A percentile compares a stretch with the other conserved stretches of the same genome.
Evolutionary conservation across 331 rosid genomes (phyloP).

Genomic region (Spiraea crenata): DNA sequence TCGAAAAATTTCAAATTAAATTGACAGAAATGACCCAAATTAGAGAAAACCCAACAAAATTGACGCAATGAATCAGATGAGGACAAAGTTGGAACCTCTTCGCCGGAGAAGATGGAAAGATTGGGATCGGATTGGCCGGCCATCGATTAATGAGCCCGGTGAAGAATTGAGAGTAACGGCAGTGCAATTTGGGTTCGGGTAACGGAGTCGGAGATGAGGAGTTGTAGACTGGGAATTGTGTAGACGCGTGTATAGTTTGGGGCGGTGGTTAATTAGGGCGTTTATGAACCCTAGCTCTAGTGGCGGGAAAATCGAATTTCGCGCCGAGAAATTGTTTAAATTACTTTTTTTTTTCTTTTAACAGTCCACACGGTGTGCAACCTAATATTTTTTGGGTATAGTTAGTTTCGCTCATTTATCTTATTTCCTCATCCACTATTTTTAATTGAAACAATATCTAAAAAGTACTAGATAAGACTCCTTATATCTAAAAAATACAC

Average conservation of each 20-base stretch:
- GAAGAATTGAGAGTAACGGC: not conserved
- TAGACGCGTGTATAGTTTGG: too few relatives aligned
- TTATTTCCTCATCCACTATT: too few relatives aligned
- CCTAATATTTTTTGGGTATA: too few relatives aligned
- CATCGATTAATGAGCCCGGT: constrained; percentile 26
- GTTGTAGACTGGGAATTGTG: not conserved
- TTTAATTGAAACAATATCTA: too few relatives aligned
- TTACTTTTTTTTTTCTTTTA: not conserved
- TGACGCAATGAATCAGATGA: not conserved
- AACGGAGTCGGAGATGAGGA: not conserved
- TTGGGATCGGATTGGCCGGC: constrained; percentile 75
- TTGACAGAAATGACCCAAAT: not conserved
- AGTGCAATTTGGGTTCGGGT: not conserved
- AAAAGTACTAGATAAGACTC: too few relatives aligned
- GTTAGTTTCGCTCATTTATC: too few relatives aligned
- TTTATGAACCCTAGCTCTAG: constrained; percentile 13
- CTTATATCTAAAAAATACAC: too few relatives aligned
- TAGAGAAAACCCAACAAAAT: not conserved
- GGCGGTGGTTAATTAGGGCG: not conserved
- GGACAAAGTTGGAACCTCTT: constrained; percentile 50
- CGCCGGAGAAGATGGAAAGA: constrained; percentile 61
- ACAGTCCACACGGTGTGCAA: not conserved
- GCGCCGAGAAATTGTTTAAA: not conserved
- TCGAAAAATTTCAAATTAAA: not conserved
- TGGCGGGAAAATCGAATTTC: constrained; percentile 26